Base-by-base conservation (phyloP, 1,284 basidiomycete genomes). In the Rhodofomes roseus region DNA sequence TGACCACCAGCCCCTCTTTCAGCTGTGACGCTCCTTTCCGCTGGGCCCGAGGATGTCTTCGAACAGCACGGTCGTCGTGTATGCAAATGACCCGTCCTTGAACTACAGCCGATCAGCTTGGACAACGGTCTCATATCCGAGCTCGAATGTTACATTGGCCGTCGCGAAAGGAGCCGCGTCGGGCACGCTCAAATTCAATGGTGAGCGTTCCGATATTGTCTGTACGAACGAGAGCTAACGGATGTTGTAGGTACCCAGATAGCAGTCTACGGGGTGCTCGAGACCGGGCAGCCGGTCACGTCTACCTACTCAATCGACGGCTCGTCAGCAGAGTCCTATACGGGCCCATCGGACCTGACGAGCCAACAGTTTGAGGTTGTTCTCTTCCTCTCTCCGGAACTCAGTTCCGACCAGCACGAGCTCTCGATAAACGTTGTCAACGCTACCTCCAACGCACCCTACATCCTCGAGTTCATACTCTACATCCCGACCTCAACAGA, bases 381-480 rank as follows among this genome's bases (percentile, higher is more conserved):
- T 25, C 60, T 65, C 40, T 66, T 53, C 34, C 40, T 56, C 25
- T 64, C 65, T 4, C 52, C 40, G 1, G 25, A 11, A 7, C 54
- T 64, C 11, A 51, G 12, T 4, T 9, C 57, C 3, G 51, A 43
- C 29, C 11, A 51, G 3, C 62, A 65, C 41, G 18, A 39, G 40
- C 43, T 66, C 46, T 20, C 55, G 7, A 53, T 64, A 22, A 60
- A 56, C n/a, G 60, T 63, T 29, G 62, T 56, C 16, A 57, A 58
- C 37, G 63, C 57, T 12, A 56, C 63, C 5, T 41, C 27, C 2
- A 56, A 58, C 16, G 50, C 36, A 16, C 54, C 62, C 7, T 67
- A 40, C 46, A 36, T 62, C 25, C 56, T 66, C 46, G 63, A 65
- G 31, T 67, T 61, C 48, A 31, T 65, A 25, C 18, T 59, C 14